phyloP scores from a whole-genome alignment of 495 filamentous ascomycete genomes.

The Podospora tetraspora region DNA sequence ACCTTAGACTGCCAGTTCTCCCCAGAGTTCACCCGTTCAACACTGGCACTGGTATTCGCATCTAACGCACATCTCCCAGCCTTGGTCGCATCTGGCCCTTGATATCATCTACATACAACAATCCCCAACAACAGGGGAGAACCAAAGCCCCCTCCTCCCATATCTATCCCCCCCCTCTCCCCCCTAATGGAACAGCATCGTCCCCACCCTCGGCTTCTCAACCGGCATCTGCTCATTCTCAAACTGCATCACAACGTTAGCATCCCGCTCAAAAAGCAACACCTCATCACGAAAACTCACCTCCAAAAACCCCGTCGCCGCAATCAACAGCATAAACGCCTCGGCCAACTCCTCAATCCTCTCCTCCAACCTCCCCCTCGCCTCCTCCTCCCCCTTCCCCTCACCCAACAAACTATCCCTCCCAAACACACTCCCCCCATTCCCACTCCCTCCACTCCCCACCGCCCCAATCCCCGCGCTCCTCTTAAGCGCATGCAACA shows the following conservation, averaged over 20 bases:
- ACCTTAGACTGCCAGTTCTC: background rate
- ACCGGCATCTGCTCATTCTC: slow-evolving; percentile 34
- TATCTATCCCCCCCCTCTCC: background rate
- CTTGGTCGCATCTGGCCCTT: background rate
- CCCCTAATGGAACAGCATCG: slow-evolving; percentile 25
- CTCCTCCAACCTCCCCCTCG: slow-evolving; percentile 34
- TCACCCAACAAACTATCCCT: background rate
- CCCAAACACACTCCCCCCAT: slow-evolving; percentile 21
- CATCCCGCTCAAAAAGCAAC: background rate
- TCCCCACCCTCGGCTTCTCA: slow-evolving; percentile 20
- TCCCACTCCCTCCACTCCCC: slow-evolving; percentile 8
- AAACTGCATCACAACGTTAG: slow-evolving; percentile 34
- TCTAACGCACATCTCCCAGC: background rate
- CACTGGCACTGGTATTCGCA: background rate
- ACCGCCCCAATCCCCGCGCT: slow-evolving; percentile 70
- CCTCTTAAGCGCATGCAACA: slow-evolving; percentile 87
- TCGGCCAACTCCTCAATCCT: slow-evolving; percentile 52
- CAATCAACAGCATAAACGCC: slow-evolving; percentile 53
- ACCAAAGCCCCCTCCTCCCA: background rate
- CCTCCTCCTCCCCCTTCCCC: slow-evolving; percentile 25
- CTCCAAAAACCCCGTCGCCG: slow-evolving; percentile 56
- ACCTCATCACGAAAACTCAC: slow-evolving; percentile 30
- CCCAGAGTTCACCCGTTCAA: background rate
- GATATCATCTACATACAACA: background rate
- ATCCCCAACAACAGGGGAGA: background rate